These are phyloP conservation scores for Ogataea neopini DNA, from an alignment of 805 yeast genomes.

Conservation along the genomic window DNA sequence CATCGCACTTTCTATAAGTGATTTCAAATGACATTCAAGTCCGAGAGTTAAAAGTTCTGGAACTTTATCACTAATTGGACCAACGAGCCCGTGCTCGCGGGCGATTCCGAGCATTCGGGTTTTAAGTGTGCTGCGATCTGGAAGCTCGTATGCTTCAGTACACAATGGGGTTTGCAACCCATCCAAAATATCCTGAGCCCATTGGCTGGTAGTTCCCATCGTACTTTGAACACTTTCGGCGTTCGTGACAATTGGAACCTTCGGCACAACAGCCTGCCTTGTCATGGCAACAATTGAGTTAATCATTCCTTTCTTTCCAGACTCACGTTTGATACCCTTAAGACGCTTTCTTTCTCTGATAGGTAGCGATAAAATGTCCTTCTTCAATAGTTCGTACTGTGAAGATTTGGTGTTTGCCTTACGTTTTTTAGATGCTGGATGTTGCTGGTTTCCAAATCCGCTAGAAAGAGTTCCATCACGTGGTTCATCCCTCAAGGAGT, in stretches of 20 bases:
- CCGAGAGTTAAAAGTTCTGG: conserved; percentile 81
- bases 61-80: conserved; percentile 73
- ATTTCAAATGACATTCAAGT: conserved; percentile 75
- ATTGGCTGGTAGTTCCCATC: conserved; percentile 57
- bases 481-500: conserved; percentile 76
- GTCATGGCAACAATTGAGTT: conserved; percentile 68
- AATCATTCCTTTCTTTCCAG: conserved; percentile 77
- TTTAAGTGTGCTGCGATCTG: conserved; percentile 71
- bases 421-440: conserved; percentile 36
- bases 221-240: not conserved
- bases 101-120: conserved; percentile 77
- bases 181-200: conserved; percentile 91
- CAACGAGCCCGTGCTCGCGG: conserved; percentile 86
- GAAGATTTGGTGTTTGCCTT: conserved; percentile 55
- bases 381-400: conserved; percentile 80
- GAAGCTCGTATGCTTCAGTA: conserved; percentile 75
- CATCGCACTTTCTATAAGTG: conserved; percentile 69
- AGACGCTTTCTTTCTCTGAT: conserved; percentile 82
- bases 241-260: conserved; percentile 71
- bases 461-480: conserved; percentile 50
- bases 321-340: conserved; percentile 77
- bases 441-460: conserved; percentile 46
- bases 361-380: conserved; percentile 83
- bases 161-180: conserved; percentile 82
- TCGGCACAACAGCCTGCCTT: conserved; percentile 74